A percentile compares a stretch with the other conserved stretches of the same genome.
Conservation (phyloP, 2,329 filamentous ascomycete species). For the Diaporthe helianthi region DNA sequence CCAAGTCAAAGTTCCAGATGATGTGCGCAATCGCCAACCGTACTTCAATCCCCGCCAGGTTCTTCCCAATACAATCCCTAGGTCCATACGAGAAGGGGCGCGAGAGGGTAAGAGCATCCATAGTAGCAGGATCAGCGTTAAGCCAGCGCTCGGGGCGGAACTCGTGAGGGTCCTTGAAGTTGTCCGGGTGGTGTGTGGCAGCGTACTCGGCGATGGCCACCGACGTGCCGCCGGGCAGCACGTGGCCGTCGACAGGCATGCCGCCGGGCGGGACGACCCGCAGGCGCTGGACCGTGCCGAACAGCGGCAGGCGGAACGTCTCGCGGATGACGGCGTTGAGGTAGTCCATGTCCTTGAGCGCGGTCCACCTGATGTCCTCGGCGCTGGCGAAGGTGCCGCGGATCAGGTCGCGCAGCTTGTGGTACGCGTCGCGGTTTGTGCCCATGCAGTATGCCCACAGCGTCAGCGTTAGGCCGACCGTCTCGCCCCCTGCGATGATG, state of each 20-base stretch:
- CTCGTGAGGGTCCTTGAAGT: constrained; percentile 1
- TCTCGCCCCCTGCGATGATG: background rate
- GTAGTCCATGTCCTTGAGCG: constrained; percentile 10
- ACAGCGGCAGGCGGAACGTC: background rate
- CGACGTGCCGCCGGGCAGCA: background rate
- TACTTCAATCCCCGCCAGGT: background rate
- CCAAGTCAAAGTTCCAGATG: constrained; percentile 8
- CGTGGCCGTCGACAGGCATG: background rate
- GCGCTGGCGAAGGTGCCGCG: background rate
- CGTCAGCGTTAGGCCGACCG: background rate
- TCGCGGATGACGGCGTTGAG: constrained; percentile 16
- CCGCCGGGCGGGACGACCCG: background rate
- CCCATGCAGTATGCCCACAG: constrained; percentile 19
- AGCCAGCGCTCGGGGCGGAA: constrained; percentile 19
- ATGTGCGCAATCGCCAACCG: constrained; percentile 7
- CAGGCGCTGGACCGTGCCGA: constrained; percentile 13
- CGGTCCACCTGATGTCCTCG: background rate
- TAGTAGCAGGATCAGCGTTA: background rate
- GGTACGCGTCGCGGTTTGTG: background rate
- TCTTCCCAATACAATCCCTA: constrained; percentile 2
- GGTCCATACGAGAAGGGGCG: constrained; percentile 2
- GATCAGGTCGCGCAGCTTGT: background rate
- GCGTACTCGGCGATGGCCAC: constrained; percentile 9
- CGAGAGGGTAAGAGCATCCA: background rate
- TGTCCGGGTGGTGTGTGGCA: background rate